Evolutionary conservation across 768 basidiomycete species (phyloP).

Genomic region (Boletales sp.): DNA sequence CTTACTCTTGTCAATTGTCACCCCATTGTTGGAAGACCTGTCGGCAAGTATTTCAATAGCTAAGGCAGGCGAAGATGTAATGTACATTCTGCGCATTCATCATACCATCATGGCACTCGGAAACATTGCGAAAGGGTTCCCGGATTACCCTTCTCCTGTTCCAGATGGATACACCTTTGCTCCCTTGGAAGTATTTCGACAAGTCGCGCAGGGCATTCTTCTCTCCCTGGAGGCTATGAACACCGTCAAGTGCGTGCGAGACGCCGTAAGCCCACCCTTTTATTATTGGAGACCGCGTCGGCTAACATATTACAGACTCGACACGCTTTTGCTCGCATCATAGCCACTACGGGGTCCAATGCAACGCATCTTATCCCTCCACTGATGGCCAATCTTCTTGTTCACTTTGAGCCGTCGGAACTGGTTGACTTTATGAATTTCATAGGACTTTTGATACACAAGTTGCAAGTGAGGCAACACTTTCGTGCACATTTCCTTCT

Average conservation of each 20-base stretch:
- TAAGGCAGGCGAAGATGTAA: constrained; percentile 59
- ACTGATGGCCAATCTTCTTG: constrained; percentile 86
- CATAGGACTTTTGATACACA: constrained; percentile 86
- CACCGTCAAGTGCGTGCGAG: constrained; percentile 78
- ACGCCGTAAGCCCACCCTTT: constrained; percentile 63
- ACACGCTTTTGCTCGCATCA: constrained; percentile 88
- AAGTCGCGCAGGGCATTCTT: constrained; percentile 83
- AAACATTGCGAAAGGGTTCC: constrained; percentile 94
- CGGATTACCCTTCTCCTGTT: constrained; percentile 74
- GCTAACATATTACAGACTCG: constrained; percentile 58
- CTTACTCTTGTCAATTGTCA: constrained; percentile 72
- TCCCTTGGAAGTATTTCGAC: constrained; percentile 73
- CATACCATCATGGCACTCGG: constrained; percentile 94
- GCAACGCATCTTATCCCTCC: constrained; percentile 86
- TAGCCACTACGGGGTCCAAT: constrained; percentile 83
- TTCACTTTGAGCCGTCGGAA: constrained; percentile 89
- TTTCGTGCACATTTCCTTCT: neutral
- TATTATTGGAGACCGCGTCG: neutral
- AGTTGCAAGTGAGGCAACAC: constrained; percentile 64
- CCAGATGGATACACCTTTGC: constrained; percentile 67
- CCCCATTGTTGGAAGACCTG: constrained; percentile 77
- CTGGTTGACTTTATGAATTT: constrained; percentile 95
- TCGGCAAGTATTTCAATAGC: constrained; percentile 52
- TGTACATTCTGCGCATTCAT: constrained; percentile 84
- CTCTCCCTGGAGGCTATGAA: constrained; percentile 89